Percentiles rank a stretch among this genome's conserved stretches.
Evolutionary conservation across 495 filamentous ascomycete species (phyloP).

Genomic region (Tetracladium setigerum): DNA sequence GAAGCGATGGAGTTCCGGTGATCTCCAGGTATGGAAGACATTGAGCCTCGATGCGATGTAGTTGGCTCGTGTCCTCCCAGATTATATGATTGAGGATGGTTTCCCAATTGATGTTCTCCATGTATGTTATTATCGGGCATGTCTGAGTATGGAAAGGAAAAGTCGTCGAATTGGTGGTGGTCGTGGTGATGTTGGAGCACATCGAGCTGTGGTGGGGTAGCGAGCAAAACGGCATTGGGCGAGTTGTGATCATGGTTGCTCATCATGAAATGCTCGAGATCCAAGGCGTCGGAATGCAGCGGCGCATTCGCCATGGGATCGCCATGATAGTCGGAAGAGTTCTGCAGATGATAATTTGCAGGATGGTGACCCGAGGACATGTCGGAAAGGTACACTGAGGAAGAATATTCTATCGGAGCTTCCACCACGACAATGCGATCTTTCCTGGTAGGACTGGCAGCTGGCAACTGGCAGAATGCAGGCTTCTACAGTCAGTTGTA

Average conservation of each 20-base stretch:
- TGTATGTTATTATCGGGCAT: slow-evolving; percentile 10
- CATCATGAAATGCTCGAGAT: slow-evolving; percentile 23
- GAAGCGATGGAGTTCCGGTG: slow-evolving; percentile 17
- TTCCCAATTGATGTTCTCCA: slow-evolving; percentile 9
- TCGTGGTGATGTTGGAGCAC: neutral
- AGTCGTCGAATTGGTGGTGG: slow-evolving; percentile 19
- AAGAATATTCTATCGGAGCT: neutral
- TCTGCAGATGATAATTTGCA: slow-evolving; percentile 9
- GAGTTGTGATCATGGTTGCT: slow-evolving; percentile 5
- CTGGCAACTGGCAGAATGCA: too few relatives aligned
- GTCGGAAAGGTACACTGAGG: neutral
- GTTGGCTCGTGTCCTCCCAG: slow-evolving; percentile 4
- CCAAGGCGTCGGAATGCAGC: slow-evolving; percentile 12
- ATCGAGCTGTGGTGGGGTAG: slow-evolving; percentile 15
- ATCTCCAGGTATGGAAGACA: slow-evolving; percentile 3
- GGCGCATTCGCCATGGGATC: slow-evolving; percentile 4
- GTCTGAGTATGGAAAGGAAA: slow-evolving; percentile 14
- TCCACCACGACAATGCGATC: too few relatives aligned
- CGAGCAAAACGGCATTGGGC: slow-evolving; percentile 2
- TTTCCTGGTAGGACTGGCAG: too few relatives aligned
- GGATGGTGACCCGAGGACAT: slow-evolving; percentile 15
- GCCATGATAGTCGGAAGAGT: slow-evolving; percentile 8
- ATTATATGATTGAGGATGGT: slow-evolving; percentile 12
- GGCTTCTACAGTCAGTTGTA: too few relatives aligned
- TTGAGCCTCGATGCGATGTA: slow-evolving; percentile 9